Evolutionary conservation across 2,329 filamentous ascomycete species (phyloP).

Genomic region (Aspergillus fischeri): DNA sequence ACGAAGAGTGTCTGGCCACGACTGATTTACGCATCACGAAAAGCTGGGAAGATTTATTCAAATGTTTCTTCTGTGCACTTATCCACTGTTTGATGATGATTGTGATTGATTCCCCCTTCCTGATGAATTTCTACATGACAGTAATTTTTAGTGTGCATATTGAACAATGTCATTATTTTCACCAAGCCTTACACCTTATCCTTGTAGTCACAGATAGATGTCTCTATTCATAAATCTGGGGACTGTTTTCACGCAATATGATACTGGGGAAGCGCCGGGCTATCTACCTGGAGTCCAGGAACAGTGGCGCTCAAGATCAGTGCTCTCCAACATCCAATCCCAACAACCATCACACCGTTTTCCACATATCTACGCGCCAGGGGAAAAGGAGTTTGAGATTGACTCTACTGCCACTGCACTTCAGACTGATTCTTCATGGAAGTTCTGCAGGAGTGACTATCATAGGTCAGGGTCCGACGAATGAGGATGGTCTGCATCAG

Average conservation of each 20-base stretch:
- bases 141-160: background rate
- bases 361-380: background rate
- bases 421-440: background rate
- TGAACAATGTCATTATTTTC: background rate
- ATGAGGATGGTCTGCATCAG: background rate
- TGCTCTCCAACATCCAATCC: background rate
- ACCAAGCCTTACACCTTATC: background rate
- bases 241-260: background rate
- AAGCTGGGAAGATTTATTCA: constrained; percentile 4
- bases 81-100: background rate
- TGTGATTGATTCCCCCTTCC: background rate
- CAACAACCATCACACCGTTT: background rate
- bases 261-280: background rate
- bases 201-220: background rate
- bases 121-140: background rate
- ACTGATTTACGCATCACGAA: constrained; percentile 27
- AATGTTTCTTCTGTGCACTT: background rate
- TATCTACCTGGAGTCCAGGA: background rate
- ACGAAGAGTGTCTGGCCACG: constrained; percentile 66
- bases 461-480: background rate
- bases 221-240: background rate
- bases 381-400: background rate
- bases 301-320: background rate
- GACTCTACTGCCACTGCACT: background rate
- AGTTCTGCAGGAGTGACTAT: background rate